These are phyloP conservation scores for Herpetospermum pedunculosum DNA, from an alignment of 306 rosid species.

Conservation along the genomic window DNA sequence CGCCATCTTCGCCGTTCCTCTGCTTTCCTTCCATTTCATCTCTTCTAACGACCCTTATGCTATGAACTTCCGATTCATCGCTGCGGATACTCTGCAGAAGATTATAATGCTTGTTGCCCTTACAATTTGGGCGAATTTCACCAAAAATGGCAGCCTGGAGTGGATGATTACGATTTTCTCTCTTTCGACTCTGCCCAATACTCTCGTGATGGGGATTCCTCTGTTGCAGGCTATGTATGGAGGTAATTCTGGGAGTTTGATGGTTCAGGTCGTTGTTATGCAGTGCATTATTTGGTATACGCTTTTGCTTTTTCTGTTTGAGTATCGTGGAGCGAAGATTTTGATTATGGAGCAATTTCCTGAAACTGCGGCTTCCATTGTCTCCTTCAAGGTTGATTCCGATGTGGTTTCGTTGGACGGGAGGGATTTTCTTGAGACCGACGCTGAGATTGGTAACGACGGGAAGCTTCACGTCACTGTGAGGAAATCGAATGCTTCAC, in stretches of 20 bases:
- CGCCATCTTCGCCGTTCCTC: constrained; percentile 8
- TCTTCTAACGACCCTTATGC: constrained; percentile 12
- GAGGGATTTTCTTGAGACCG: constrained; percentile 14
- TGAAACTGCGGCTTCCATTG: constrained; percentile 17
- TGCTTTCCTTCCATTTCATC: constrained; percentile 17
- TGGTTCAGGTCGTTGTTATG: constrained; percentile 15
- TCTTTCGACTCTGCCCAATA: constrained; percentile 14
- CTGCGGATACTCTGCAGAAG: constrained; percentile 18
- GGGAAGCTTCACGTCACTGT: constrained; percentile 17
- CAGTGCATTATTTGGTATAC: constrained; percentile 18
- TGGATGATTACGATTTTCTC: constrained; percentile 13
- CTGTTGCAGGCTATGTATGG: constrained; percentile 14
- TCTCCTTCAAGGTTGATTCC: constrained; percentile 15
- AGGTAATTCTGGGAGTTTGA: constrained; percentile 8
- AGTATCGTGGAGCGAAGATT: constrained; percentile 18
- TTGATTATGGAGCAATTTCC: constrained; percentile 18
- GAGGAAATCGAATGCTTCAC: constrained; percentile 10
- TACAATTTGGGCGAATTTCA: constrained; percentile 11
- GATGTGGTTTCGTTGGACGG: constrained; percentile 14
- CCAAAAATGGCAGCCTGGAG: constrained; percentile 9
- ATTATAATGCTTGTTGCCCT: constrained; percentile 12
- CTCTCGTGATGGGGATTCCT: constrained; percentile 15
- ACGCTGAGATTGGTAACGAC: constrained; percentile 14
- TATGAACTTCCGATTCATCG: constrained; percentile 11
- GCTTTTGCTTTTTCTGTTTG: constrained; percentile 10